Evolutionary conservation across 208 protist genomes (phyloP).

Genomic region (Wallacemonas collosoma): DNA sequence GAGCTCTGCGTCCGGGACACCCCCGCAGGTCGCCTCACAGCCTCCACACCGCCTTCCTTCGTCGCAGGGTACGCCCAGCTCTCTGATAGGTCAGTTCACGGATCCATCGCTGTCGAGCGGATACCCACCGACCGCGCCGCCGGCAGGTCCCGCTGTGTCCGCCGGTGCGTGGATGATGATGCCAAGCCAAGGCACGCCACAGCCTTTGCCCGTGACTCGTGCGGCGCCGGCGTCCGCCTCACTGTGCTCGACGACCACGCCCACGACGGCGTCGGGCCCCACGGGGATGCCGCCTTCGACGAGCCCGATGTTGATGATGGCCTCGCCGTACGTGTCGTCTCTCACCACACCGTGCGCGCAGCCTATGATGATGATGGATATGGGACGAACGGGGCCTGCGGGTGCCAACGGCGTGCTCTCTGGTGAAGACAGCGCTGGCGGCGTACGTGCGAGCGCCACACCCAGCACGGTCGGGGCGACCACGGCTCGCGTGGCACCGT

Average conservation of each 20-base stretch:
- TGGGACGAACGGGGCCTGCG: background rate
- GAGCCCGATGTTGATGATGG: background rate
- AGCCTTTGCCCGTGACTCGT: too few relatives aligned
- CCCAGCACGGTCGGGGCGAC: too few relatives aligned
- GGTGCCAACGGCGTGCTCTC: too few relatives aligned
- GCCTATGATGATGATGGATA: conserved; percentile 10
- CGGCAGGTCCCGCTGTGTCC: too few relatives aligned
- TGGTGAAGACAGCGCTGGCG: background rate
- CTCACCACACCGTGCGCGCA: too few relatives aligned
- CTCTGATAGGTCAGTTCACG: too few relatives aligned
- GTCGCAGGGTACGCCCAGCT: too few relatives aligned
- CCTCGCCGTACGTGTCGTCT: background rate
- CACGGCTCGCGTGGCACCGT: background rate
- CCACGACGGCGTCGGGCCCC: background rate
- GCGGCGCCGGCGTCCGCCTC: background rate
- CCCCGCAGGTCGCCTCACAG: too few relatives aligned
- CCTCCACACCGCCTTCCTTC: too few relatives aligned
- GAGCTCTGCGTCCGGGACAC: too few relatives aligned
- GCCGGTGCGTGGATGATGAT: conserved; percentile 13
- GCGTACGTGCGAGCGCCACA: background rate
- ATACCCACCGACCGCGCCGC: too few relatives aligned
- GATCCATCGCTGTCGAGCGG: too few relatives aligned
- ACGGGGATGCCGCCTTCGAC: background rate
- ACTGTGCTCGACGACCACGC: background rate
- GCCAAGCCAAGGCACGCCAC: background rate